Evolutionary conservation across 208 protist species (phyloP), one percentile per base, ranked within the genome.

Genomic region (Leishmania tarentolae): DNA sequence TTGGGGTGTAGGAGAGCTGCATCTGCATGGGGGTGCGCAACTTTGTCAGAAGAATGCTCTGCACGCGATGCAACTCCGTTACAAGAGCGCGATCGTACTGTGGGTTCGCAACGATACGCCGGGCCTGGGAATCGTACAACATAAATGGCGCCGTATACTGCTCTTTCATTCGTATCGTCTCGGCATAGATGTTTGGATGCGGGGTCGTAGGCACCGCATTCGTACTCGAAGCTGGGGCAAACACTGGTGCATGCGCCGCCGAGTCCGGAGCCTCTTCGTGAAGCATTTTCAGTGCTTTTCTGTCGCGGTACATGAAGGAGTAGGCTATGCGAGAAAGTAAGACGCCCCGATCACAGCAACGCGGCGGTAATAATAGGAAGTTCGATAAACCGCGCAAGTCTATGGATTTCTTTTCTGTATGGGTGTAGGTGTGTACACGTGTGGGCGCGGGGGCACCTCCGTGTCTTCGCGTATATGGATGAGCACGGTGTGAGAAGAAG

Each of bases 91-190:
- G 86, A 72, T 90, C 79, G 79, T 92, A 91, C 5, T 56, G 40
- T 69, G 86, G 83, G 75, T 95, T 93, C 24, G 80, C 37, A 8
- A 89, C 85, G 53, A 95, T 91, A 70, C 85, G 83, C 42, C 81
- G 74, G 19, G 82, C 57, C 50, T 53, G 78, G 19, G 74, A 63
- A 81, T 95, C 89, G 83, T 90, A 95, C 9, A 91, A 40, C 85
- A 91, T 89, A 73, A 90, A 93, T 17, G 91, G 91, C 0, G 91
- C 82, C 44, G 90, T 89, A 81, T 92, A 78, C 35, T 52, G 59
- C 52, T 79, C 76, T 73, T 91, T 92, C 65, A 88, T 87, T 42
- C 1, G 44, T n/a, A 88, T 76, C 15, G 87, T 73, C n/a, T 75
- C 79, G 21, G 31, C 28, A 42, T 83, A 75, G 3, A n/a, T 59